Conservation (phyloP, 441 rosid species). For the Gossypium davidsonii region DNA sequence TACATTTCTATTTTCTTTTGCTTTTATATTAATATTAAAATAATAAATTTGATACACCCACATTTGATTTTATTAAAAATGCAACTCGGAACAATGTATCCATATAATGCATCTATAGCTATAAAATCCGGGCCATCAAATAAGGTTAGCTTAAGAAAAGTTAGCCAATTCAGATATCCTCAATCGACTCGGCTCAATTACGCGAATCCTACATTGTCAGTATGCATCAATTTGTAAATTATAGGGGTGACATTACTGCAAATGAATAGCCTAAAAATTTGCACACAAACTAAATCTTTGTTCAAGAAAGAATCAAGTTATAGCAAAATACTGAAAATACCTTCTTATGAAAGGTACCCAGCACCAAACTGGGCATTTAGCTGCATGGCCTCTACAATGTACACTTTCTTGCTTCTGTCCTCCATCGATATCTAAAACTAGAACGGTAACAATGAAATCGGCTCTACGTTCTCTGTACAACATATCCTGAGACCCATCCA, state of each 20-base stretch:
- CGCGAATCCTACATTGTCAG: neutral
- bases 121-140: neutral
- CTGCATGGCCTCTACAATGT: conserved; percentile 1
- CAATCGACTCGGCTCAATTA: neutral
- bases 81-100: neutral
- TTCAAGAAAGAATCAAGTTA: conserved; percentile 8
- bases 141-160: neutral
- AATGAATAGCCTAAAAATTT: neutral
- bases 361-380: neutral
- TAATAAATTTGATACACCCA: neutral
- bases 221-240: neutral
- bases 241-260: neutral
- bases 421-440: conserved; percentile 12
- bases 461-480: conserved; percentile 30
- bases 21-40: neutral
- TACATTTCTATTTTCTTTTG: neutral
- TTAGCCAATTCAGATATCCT: neutral
- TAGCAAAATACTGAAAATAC: neutral
- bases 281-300: neutral
- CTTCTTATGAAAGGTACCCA: neutral
- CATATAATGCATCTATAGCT: neutral
- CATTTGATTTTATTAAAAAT: neutral
- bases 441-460: conserved; percentile 2
- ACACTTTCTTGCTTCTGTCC: conserved; percentile 4
- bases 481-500: conserved; percentile 15